Conservation (phyloP, 208 protist species). For the Naegleria fowleri region DNA sequence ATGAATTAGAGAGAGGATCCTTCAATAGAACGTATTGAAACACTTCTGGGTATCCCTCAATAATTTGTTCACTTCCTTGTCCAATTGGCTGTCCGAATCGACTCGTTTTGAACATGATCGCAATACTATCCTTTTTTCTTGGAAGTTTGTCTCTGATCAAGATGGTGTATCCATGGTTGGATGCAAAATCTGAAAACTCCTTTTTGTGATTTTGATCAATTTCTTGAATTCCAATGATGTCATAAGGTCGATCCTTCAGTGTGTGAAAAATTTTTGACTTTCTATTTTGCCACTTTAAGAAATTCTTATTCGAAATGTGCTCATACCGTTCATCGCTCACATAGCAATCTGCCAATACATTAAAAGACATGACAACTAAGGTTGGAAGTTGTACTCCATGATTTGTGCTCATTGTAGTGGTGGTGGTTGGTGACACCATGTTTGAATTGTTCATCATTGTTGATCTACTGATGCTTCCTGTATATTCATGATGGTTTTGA, state of each 20-base stretch:
- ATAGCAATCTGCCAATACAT: not conserved
- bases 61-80: not conserved
- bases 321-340: not conserved
- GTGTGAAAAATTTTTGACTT: not conserved
- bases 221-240: not conserved
- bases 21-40: not conserved
- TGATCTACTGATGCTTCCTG: no score
- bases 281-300: not conserved
- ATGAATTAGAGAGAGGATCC: not conserved
- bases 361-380: not conserved
- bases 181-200: no score
- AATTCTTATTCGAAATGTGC: not conserved
- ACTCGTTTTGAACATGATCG: not conserved
- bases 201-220: not conserved
- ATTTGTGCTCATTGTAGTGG: no score
- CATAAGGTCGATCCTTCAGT: not conserved
- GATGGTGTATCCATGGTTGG: not conserved
- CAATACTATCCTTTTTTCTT: not conserved
- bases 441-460: no score
- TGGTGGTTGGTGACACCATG: no score
- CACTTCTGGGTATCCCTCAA: not conserved
- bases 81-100: not conserved
- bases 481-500: no score
- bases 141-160: not conserved
- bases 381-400: no score